phyloP scores from a whole-genome alignment of 169 alveolate species.

The Fabrea salina region DNA sequence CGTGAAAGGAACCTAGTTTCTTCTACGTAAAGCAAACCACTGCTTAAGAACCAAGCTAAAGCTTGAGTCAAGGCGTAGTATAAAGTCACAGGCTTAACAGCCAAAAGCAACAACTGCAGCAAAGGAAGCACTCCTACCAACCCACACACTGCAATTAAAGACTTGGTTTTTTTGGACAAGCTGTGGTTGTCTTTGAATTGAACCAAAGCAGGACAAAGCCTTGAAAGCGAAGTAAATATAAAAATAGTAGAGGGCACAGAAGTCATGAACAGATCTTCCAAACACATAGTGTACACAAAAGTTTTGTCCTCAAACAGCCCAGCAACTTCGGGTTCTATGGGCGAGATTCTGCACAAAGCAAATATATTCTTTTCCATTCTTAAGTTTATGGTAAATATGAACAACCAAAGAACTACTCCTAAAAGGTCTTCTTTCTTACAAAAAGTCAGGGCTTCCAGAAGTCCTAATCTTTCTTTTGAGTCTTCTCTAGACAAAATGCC shows the following conservation, averaged over 20 bases:
- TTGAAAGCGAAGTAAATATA: background rate
- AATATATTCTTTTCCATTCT: constrained; percentile 8
- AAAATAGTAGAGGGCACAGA: background rate
- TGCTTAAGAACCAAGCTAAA: background rate
- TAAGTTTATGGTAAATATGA: no score
- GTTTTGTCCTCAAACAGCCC: background rate
- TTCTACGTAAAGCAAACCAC: background rate
- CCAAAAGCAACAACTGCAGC: background rate
- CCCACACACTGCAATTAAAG: background rate
- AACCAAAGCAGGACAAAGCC: background rate
- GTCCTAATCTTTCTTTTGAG: no score
- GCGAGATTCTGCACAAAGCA: background rate
- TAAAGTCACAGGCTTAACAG: background rate
- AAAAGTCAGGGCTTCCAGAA: no score
- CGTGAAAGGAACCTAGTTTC: background rate
- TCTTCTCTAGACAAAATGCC: no score
- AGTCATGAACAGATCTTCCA: background rate
- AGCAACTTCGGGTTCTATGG: background rate
- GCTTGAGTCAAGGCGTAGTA: background rate
- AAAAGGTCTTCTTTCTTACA: no score
- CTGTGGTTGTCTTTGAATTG: background rate
- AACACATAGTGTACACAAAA: background rate
- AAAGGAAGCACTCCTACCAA: background rate
- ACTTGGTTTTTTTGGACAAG: background rate
- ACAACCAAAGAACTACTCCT: no score